Base-by-base conservation (phyloP, 148 eudicot species). In the Pouteria glomerata region DNA sequence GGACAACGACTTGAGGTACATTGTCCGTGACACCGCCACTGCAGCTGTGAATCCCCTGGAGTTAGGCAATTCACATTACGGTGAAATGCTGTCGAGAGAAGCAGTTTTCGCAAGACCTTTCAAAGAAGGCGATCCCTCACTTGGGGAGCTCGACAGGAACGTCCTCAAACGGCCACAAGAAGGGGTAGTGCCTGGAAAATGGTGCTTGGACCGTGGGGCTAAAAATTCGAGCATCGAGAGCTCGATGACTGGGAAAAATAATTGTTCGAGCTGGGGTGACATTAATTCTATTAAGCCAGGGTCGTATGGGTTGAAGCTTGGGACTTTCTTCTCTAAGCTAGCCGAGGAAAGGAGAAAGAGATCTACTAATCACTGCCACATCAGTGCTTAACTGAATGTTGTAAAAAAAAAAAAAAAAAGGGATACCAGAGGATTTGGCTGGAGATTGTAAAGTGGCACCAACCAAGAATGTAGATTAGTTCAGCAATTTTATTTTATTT, bases 61-160 rank as follows among this genome's bases (percentile, higher is more conserved):
- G 31, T 24, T 74, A n/a, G 57, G 47, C 52, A 34, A 8, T 6
- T 39, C 69, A 10, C 18, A 61, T 61, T 68, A 53, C 7, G 35
- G 59, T 11, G 34, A 65, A 63, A 78, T 78, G 69, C 14, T 57
- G 6, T 19, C 44, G 0, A 67, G 66, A 2, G 63, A 53, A 16
- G 72, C 76, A 21, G 60, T 74, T 44, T 83, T 83, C 34, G 77
- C 79, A 1, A 35, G 76, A 4, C 74, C 80, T 26, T 70, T 79
- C 57, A 65, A 35, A 48, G 70, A 66, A 39, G 70, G 44, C 7
- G 81, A 83, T 27, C 58, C 70, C 10, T 12, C 24, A 24, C 50
- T 79, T 12, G 30, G 29, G 21, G 59, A 65, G 39, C 57, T 83
- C 15, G 86, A 83, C 66, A 19, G 8, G 51, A 35, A 33, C 12